Conservation (phyloP, 2,329 filamentous ascomycete genomes). For the Colletotrichum cuscutae region DNA sequence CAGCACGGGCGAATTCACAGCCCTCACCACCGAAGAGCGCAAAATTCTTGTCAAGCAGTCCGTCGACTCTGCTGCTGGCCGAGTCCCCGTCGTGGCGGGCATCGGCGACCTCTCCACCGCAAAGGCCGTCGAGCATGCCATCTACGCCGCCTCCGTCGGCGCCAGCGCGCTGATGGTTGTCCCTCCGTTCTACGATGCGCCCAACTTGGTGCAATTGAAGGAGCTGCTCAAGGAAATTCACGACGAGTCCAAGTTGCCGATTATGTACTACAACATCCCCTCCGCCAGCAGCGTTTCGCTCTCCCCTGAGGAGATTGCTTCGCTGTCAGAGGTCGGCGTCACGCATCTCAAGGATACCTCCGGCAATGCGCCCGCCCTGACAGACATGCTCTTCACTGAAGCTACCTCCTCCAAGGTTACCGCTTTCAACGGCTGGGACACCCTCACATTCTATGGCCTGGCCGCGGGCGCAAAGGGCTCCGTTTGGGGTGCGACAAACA, state of each 20-base stretch:
- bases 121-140: constrained; percentile 51
- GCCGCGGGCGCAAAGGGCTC: constrained; percentile 59
- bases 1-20: constrained; percentile 61
- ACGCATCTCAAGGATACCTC: constrained; percentile 64
- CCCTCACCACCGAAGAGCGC: constrained; percentile 54
- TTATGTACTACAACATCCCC: constrained; percentile 64
- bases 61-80: constrained; percentile 49
- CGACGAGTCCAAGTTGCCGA: constrained; percentile 51
- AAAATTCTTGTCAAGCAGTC: constrained; percentile 53
- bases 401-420: constrained; percentile 49
- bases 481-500: constrained; percentile 62
- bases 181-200: constrained; percentile 60
- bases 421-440: constrained; percentile 64
- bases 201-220: constrained; percentile 50
- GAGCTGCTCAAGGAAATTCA: constrained; percentile 54
- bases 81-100: constrained; percentile 54
- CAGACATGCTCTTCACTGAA: constrained; percentile 57
- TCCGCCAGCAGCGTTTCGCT: constrained; percentile 55
- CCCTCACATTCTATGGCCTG: constrained; percentile 62
- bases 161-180: constrained; percentile 59
- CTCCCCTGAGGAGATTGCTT: constrained; percentile 53
- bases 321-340: constrained; percentile 55
- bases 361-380: constrained; percentile 59
- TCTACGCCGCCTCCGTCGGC: constrained; percentile 50
- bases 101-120: constrained; percentile 55